Conservation (phyloP, 352 stramenopile genomes). For the Pythium myriotylum region DNA sequence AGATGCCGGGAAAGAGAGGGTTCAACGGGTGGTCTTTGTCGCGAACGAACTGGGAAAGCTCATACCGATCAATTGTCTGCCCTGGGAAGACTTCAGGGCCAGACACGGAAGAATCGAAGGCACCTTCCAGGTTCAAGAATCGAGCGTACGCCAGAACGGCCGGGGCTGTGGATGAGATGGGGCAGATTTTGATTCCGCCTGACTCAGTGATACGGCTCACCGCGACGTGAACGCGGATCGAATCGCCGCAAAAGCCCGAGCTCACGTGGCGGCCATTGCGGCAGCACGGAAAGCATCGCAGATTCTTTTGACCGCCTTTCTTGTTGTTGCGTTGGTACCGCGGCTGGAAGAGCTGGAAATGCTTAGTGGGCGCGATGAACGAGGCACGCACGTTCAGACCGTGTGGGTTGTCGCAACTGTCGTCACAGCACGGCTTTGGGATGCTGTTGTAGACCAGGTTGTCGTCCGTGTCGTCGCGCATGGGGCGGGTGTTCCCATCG, state of each 20-base stretch:
- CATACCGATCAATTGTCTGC: conserved; percentile 74
- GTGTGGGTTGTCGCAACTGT: conserved; percentile 83
- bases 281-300: conserved; percentile 87
- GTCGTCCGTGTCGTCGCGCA: conserved; percentile 74
- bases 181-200: conserved; percentile 81
- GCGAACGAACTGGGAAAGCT: conserved; percentile 63
- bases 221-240: conserved; percentile 80
- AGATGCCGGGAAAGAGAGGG: conserved; percentile 71
- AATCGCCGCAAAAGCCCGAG: conserved; percentile 86
- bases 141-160: conserved; percentile 69
- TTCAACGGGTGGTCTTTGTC: conserved; percentile 82
- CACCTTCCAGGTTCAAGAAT: conserved; percentile 74
- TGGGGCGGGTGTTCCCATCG: conserved; percentile 77
- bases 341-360: conserved; percentile 77
- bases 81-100: conserved; percentile 74
- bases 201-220: conserved; percentile 76
- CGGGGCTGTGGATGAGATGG: conserved; percentile 65
- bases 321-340: conserved; percentile 92
- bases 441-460: conserved; percentile 81
- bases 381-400: conserved; percentile 77
- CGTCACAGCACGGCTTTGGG: conserved; percentile 75
- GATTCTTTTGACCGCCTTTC: conserved; percentile 88
- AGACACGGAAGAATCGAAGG: conserved; percentile 69
- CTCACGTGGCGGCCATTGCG: conserved; percentile 80
- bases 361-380: conserved; percentile 78